phyloP scores from a whole-genome alignment of 805 yeast genomes.

The Barnettozyma salicaria region DNA sequence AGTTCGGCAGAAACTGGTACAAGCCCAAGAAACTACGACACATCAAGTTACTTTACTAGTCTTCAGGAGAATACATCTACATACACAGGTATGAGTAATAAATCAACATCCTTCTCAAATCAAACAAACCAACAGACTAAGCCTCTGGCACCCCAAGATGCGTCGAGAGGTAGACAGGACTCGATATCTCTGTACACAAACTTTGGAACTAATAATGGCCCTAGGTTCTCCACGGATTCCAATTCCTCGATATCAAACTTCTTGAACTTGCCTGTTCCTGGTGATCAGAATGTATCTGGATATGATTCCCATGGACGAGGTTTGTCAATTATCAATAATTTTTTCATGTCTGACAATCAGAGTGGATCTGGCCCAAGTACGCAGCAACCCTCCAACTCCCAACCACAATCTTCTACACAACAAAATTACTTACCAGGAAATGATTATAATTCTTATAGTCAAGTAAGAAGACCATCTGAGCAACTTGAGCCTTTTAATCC shows the following conservation, averaged over 20 bases:
- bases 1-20: conserved; percentile 3
- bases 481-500: conserved; percentile 44
- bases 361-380: conserved; percentile 9
- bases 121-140: conserved; percentile 7
- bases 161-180: conserved; percentile 25
- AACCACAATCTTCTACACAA: conserved; percentile 5
- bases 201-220: conserved; percentile 16
- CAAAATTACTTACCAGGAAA: conserved; percentile 14
- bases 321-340: conserved; percentile 22
- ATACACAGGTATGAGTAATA: conserved; percentile 7
- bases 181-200: conserved; percentile 25
- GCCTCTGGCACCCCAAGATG: conserved; percentile 3
- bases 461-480: conserved; percentile 41
- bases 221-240: conserved; percentile 27
- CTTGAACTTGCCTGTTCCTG: conserved; percentile 14
- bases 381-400: conserved; percentile 12
- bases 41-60: neutral
- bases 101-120: conserved; percentile 4
- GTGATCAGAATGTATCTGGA: conserved; percentile 10
- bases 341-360: conserved; percentile 16
- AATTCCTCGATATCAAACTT: conserved; percentile 24
- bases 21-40: conserved; percentile 17
- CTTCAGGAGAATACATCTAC: neutral
- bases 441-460: conserved; percentile 25
- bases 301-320: conserved; percentile 25